Percentiles rank a stretch among this genome's conserved stretches.
These are phyloP conservation scores for Poteriospumella lacustris DNA, from an alignment of 108 stramenopile species.

Conservation along the genomic window DNA sequence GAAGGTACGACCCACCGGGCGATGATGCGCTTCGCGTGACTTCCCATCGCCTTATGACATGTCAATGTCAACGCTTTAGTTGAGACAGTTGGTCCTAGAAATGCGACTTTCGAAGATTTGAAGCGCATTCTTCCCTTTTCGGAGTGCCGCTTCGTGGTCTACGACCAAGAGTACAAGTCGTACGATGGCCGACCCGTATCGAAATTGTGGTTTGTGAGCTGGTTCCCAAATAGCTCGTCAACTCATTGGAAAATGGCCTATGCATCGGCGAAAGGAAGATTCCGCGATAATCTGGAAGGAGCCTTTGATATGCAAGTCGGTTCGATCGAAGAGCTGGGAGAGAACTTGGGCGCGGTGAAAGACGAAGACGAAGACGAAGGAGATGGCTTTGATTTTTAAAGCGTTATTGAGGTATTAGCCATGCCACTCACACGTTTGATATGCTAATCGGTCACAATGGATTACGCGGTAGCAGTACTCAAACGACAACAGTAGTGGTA, in stretches of 20 bases:
- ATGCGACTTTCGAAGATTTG: constrained; percentile 20
- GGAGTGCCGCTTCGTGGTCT: constrained; percentile 34
- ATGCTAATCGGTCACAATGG: too few species aligned
- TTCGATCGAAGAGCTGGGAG: neutral
- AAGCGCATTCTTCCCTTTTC: neutral
- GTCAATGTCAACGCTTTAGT: too few species aligned
- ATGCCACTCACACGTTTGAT: too few species aligned
- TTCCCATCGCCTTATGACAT: neutral
- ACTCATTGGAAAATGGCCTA: constrained; percentile 52
- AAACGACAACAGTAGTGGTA: too few species aligned
- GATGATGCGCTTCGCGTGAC: neutral
- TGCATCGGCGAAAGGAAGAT: constrained; percentile 23
- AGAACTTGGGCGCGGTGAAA: neutral
- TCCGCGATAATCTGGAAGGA: constrained; percentile 27
- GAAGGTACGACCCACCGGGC: neutral
- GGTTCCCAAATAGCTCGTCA: constrained; percentile 49
- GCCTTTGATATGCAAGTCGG: constrained; percentile 11
- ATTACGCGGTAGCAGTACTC: too few species aligned
- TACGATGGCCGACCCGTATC: constrained; percentile 49
- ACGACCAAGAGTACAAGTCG: constrained; percentile 52
- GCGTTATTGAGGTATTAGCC: too few species aligned
- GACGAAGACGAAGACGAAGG: constrained; percentile 13
- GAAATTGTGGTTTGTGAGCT: constrained; percentile 53
- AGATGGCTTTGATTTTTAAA: too few species aligned
- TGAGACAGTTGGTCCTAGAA: neutral